phyloP scores from a whole-genome alignment of 169 alveolate genomes.

The Eimeria zaria region DNA sequence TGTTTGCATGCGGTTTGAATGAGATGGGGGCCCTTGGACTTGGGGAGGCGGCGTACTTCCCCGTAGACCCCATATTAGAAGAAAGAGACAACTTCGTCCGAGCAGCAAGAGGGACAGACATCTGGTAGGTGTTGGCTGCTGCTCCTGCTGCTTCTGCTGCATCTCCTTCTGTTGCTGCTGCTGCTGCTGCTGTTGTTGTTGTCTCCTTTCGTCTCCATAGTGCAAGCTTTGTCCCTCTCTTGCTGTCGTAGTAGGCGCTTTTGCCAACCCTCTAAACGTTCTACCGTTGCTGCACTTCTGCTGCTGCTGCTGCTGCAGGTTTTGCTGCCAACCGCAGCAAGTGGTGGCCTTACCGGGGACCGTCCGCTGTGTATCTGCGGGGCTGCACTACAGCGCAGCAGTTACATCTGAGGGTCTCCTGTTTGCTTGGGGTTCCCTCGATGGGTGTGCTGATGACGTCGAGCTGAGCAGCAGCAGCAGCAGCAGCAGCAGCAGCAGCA shows the following conservation, averaged over 20 bases:
- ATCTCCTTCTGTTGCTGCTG: background rate
- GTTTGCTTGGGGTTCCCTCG: slow-evolving; percentile 71
- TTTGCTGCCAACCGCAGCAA: slow-evolving; percentile 79
- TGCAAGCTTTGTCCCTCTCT: background rate
- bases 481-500: slow-evolving; percentile 23
- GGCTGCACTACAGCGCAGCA: slow-evolving; percentile 53
- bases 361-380: slow-evolving; percentile 59
- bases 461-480: background rate
- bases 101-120: slow-evolving; percentile 42
- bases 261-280: background rate
- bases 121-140: slow-evolving; percentile 58
- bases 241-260: background rate
- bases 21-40: slow-evolving; percentile 78
- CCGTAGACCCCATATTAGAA: slow-evolving; percentile 72
- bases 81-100: slow-evolving; percentile 56
- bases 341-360: slow-evolving; percentile 70
- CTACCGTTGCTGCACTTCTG: slow-evolving; percentile 12
- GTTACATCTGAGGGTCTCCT: slow-evolving; percentile 63
- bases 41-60: slow-evolving; percentile 79
- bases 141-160: background rate
- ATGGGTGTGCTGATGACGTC: background rate
- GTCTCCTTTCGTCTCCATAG: background rate
- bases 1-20: slow-evolving; percentile 68
- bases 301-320: slow-evolving; percentile 74
- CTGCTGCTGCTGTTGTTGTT: slow-evolving; percentile 41